These are phyloP conservation scores for Thielaviopsis cerberus DNA, from an alignment of 2,329 filamentous ascomycete genomes.

Conservation along the genomic window DNA sequence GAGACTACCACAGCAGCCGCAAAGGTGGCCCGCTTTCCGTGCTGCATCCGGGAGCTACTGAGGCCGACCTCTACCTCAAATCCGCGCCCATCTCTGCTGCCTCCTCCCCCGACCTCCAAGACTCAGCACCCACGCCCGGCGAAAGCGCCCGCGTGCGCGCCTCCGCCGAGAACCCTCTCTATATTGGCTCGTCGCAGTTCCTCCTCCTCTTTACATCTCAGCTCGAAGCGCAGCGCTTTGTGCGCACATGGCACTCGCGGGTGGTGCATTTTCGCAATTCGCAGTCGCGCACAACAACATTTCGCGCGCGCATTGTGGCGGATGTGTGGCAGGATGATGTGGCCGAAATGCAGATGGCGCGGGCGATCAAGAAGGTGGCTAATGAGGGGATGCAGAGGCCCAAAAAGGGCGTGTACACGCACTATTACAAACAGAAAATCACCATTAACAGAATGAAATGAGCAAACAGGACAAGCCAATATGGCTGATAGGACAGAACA, in stretches of 20 bases:
- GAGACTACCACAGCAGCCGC: not conserved
- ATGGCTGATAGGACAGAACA: not conserved
- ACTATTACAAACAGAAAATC: slow-evolving; percentile 1
- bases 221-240: slow-evolving; percentile 22
- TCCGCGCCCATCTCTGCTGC: not conserved
- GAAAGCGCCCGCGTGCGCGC: not conserved
- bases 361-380: not conserved
- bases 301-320: slow-evolving; percentile 5
- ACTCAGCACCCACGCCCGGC: not conserved
- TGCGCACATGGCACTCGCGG: slow-evolving; percentile 24
- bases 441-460: not conserved
- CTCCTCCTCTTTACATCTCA: slow-evolving; percentile 12
- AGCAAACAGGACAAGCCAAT: not conserved
- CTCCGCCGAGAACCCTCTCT: slow-evolving; percentile 1
- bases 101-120: not conserved
- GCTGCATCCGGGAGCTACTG: not conserved
- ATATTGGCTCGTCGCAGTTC: slow-evolving; percentile 5
- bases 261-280: slow-evolving; percentile 10
- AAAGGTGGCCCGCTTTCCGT: not conserved
- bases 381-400: not conserved
- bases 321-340: slow-evolving; percentile 6
- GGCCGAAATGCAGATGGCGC: not conserved
- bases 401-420: not conserved
- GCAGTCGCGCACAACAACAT: slow-evolving; percentile 3
- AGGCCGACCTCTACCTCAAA: slow-evolving; percentile 6